Evolutionary conservation across 306 rosid species (phyloP).

Genomic region (Castanea sativa): DNA sequence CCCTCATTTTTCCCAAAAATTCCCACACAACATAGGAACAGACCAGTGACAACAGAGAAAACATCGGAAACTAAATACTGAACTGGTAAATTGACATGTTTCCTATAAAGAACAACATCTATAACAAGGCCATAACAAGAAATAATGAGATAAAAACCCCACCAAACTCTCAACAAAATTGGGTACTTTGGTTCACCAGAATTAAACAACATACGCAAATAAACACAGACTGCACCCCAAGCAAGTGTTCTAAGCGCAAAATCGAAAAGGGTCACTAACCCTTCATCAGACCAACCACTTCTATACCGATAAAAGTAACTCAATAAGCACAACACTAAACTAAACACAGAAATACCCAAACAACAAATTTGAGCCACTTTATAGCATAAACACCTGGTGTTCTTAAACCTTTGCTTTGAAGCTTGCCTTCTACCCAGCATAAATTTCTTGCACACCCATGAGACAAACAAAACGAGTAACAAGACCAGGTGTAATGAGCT

Average conservation of each 20-base stretch:
- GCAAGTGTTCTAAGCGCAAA: constrained; percentile 36
- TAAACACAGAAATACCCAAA: constrained; percentile 30
- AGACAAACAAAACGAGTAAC: constrained; percentile 29
- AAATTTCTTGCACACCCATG: constrained; percentile 40
- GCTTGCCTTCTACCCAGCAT: constrained; percentile 12
- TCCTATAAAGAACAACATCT: constrained; percentile 34
- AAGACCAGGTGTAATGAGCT: constrained; percentile 41
- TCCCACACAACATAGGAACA: constrained; percentile 43
- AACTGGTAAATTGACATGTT: constrained; percentile 33
- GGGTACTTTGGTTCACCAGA: constrained; percentile 25
- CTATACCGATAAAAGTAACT: constrained; percentile 41
- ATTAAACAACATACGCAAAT: constrained; percentile 27
- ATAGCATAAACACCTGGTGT: constrained; percentile 6
- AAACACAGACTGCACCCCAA: constrained; percentile 45
- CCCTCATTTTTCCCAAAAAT: constrained; percentile 27
- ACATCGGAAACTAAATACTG: constrained; percentile 43
- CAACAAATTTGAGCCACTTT: constrained; percentile 24
- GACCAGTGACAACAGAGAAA: constrained; percentile 38
- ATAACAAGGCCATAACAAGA: constrained; percentile 43
- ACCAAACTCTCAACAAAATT: constrained; percentile 44
- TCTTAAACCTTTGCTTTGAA: constrained; percentile 22
- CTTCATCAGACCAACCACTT: constrained; percentile 37
- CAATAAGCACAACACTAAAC: constrained; percentile 36
- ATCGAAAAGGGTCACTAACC: constrained; percentile 36
- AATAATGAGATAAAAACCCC: constrained; percentile 43